These are phyloP conservation scores for Metschnikowia amazonensis DNA, from an alignment of 805 yeast genomes.

Conservation along the genomic window DNA sequence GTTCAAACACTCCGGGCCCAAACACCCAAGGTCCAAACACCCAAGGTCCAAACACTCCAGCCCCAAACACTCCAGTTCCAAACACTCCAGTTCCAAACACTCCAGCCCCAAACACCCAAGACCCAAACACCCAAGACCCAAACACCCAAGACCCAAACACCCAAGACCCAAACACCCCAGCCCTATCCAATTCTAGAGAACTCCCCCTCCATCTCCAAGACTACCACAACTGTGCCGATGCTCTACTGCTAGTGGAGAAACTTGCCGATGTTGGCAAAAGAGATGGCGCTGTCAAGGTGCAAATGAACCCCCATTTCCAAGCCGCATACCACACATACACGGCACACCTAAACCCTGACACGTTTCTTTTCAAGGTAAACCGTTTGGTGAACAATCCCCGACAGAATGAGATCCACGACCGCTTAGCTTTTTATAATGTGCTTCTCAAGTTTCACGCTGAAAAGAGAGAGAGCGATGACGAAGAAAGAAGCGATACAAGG, in stretches of 20 bases:
- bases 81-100: too few relatives aligned
- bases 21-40: too few relatives aligned
- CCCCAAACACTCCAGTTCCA: too few relatives aligned
- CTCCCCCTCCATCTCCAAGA: slow-evolving; percentile 54
- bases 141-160: too few relatives aligned
- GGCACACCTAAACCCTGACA: slow-evolving; percentile 40
- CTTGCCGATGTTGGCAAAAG: slow-evolving; percentile 47
- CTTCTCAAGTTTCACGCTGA: slow-evolving; percentile 40
- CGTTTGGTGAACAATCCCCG: slow-evolving; percentile 45
- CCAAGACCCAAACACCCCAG: too few relatives aligned
- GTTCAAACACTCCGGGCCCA: too few relatives aligned
- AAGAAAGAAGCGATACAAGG: not conserved
- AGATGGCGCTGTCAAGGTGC: slow-evolving; percentile 73
- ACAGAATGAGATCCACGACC: slow-evolving; percentile 39
- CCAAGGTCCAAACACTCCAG: too few relatives aligned
- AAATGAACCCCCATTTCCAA: slow-evolving; percentile 46
- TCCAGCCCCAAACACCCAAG: too few relatives aligned
- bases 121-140: too few relatives aligned
- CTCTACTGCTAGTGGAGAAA: slow-evolving; percentile 60
- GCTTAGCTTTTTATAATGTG: slow-evolving; percentile 46
- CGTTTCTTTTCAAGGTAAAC: slow-evolving; percentile 50
- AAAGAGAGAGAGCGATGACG: not conserved
- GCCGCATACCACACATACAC: slow-evolving; percentile 13
- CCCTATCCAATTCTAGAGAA: not conserved
- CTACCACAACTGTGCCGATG: slow-evolving; percentile 54